phyloP scores from a whole-genome alignment of 2,329 filamentous ascomycete genomes.

The Pseudogymnoascus sp. region DNA sequence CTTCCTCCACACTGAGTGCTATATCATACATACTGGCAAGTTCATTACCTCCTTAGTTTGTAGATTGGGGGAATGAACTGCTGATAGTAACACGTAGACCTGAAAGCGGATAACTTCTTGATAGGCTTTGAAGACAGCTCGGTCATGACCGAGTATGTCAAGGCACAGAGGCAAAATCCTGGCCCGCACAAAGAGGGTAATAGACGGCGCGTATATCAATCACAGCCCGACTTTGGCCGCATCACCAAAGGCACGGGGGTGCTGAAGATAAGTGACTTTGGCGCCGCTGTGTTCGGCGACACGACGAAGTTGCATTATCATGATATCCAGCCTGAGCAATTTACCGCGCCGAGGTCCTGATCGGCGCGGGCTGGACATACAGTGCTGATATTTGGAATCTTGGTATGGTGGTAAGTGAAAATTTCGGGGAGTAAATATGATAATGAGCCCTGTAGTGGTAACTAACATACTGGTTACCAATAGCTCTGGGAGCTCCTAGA shows the following conservation, averaged over 20 bases:
- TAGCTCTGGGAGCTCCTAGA: slow-evolving; percentile 15
- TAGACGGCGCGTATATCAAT: background rate
- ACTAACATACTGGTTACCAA: slow-evolving; percentile 3
- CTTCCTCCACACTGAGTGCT: slow-evolving; percentile 17
- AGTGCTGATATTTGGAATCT: background rate
- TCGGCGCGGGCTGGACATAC: background rate
- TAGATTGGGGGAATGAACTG: background rate
- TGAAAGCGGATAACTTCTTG: background rate
- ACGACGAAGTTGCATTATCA: background rate
- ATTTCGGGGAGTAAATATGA: background rate
- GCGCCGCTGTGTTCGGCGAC: background rate
- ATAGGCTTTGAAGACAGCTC: background rate
- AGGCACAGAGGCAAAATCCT: background rate
- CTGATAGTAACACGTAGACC: background rate
- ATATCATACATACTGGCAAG: slow-evolving; percentile 19
- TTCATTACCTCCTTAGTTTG: background rate
- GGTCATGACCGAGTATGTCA: background rate
- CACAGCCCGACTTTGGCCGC: background rate
- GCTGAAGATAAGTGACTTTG: background rate
- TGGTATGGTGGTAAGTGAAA: background rate
- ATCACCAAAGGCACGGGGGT: background rate
- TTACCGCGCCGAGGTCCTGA: background rate
- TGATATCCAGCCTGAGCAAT: background rate
- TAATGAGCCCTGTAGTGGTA: background rate
- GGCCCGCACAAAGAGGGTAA: background rate